Conservation (phyloP, 139 green algal species). For the Picochlorum sp. region DNA sequence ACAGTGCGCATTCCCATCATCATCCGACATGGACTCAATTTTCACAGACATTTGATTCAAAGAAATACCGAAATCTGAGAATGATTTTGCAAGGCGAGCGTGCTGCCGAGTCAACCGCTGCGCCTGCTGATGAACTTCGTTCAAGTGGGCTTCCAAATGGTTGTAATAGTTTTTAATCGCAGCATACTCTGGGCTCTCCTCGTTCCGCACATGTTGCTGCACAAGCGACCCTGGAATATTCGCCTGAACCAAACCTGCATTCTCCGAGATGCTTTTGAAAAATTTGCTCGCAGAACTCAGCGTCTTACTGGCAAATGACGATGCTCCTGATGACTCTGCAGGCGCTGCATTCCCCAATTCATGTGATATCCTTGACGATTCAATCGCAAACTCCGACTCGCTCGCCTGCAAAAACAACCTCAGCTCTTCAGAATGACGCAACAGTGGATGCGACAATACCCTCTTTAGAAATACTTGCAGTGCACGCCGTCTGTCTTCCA, state of each 20-base stretch:
- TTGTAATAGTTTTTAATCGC: conserved; percentile 58
- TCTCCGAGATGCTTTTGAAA: conserved; percentile 15
- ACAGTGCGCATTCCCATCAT: conserved; percentile 24
- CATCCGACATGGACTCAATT: conserved; percentile 4
- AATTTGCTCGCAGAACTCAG: conserved; percentile 9
- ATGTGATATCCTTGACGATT: conserved; percentile 42
- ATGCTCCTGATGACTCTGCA: not conserved
- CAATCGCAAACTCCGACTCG: conserved; percentile 72
- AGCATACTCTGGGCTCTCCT: not conserved
- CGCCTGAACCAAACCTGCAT: not conserved
- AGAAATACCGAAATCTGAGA: conserved; percentile 64
- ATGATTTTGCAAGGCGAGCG: conserved; percentile 45
- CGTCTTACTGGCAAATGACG: conserved; percentile 13
- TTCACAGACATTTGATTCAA: conserved; percentile 26
- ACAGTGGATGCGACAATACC: conserved; percentile 60
- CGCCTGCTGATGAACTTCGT: conserved; percentile 68
- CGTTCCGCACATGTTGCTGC: not conserved
- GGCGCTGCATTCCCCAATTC: not conserved
- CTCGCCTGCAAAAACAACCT: conserved; percentile 71
- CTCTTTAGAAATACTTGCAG: conserved; percentile 77
- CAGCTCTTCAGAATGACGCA: conserved; percentile 59
- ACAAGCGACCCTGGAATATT: no score
- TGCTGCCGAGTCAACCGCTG: conserved; percentile 65
- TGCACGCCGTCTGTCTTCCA: conserved; percentile 68
- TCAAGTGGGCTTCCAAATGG: conserved; percentile 72